Percentiles rank a stretch among this genome's conserved stretches.
Conservation (phyloP, 2,329 filamentous ascomycete genomes). For the Fusarium neocosmosporiellum region DNA sequence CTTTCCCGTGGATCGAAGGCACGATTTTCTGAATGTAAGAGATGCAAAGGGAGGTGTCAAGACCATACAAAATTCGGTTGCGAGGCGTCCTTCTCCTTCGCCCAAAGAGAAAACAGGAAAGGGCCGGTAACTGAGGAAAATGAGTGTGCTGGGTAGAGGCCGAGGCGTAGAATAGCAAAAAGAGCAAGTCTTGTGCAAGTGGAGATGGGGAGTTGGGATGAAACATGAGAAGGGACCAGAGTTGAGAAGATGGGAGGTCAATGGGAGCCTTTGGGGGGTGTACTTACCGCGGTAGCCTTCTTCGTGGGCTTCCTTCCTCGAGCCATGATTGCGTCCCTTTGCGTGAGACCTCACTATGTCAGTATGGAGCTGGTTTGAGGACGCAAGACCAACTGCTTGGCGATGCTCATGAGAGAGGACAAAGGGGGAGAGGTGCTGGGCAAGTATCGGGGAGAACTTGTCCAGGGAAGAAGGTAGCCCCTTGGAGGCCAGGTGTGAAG, state of each 20-base stretch:
- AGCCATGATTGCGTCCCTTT: conserved; percentile 23
- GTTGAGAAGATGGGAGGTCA: conserved; percentile 25
- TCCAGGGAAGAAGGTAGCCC: conserved; percentile 4
- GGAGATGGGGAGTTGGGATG: conserved; percentile 15
- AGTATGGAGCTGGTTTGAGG: background rate
- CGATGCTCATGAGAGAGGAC: background rate
- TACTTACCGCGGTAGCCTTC: conserved; percentile 31
- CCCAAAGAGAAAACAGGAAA: conserved; percentile 38
- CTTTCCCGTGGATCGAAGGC: background rate
- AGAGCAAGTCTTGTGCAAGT: conserved; percentile 32
- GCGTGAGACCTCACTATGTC: background rate
- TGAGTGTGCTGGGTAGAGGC: conserved; percentile 13
- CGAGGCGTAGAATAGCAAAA: conserved; percentile 43
- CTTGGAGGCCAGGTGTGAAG: background rate
- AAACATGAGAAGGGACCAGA: conserved; percentile 37
- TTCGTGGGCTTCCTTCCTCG: conserved; percentile 33
- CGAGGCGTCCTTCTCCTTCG: conserved; percentile 2
- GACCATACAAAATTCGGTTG: conserved; percentile 5
- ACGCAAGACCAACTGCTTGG: background rate
- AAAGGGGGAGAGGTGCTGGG: background rate
- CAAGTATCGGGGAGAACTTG: background rate
- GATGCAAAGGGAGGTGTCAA: background rate
- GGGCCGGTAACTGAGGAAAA: conserved; percentile 38
- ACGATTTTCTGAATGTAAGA: background rate
- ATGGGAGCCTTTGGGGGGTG: background rate